Evolutionary conservation across 2,329 filamentous ascomycete species (phyloP).

Genomic region (Neonectria hederae): DNA sequence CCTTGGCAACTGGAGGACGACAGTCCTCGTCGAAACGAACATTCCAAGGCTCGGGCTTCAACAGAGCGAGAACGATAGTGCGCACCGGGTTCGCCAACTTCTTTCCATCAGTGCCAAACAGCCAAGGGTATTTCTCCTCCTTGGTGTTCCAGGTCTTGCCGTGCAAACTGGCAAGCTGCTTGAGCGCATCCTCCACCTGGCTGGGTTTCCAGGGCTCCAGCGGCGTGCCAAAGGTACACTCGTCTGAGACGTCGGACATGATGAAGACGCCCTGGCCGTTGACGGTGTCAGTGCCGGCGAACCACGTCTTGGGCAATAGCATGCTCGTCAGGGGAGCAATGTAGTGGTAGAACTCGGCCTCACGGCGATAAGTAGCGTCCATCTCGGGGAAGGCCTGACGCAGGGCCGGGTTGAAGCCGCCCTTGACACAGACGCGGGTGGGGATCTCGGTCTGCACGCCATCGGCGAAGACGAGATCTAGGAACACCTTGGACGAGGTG

Average conservation of each 20-base stretch:
- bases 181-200: constrained; percentile 8
- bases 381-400: constrained; percentile 8
- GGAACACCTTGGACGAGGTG: constrained; percentile 21
- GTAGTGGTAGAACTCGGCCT: constrained; percentile 22
- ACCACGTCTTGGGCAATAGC: constrained; percentile 18
- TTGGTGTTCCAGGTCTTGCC: constrained; percentile 20
- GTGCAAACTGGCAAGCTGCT: constrained; percentile 15
- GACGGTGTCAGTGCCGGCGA: constrained; percentile 19
- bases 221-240: constrained; percentile 20
- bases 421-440: constrained; percentile 16
- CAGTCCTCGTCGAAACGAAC: constrained; percentile 10
- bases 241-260: constrained; percentile 14
- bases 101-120: constrained; percentile 14
- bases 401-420: constrained; percentile 18
- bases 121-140: constrained; percentile 14
- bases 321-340: constrained; percentile 14
- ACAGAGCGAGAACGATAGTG: constrained; percentile 13
- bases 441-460: constrained; percentile 20
- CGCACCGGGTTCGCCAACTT: constrained; percentile 17
- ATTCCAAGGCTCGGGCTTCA: constrained; percentile 11
- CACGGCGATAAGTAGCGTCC: constrained; percentile 18
- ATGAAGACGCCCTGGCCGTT: constrained; percentile 23
- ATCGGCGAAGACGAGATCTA: constrained; percentile 7
- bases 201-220: constrained; percentile 13
- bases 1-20: constrained; percentile 10